These are phyloP conservation scores for Tulasnella sp. DNA, from an alignment of 768 basidiomycete species.

Conservation along the genomic window DNA sequence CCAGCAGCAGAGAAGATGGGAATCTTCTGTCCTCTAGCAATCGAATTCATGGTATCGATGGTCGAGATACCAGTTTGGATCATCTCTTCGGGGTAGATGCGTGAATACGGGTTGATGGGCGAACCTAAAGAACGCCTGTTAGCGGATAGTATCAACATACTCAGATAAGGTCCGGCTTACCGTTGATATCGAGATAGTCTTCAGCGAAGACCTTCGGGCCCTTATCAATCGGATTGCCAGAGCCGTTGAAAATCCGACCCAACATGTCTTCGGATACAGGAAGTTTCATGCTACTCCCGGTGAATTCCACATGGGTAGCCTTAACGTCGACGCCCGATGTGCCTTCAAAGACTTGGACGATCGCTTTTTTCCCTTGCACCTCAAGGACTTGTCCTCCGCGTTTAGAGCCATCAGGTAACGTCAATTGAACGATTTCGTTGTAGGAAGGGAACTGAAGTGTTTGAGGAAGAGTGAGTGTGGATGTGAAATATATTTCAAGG, in stretches of 20 bases:
- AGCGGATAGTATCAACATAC: background rate
- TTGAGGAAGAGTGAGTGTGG: slow-evolving; percentile 5
- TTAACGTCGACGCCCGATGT: slow-evolving; percentile 97
- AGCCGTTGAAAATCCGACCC: slow-evolving; percentile 98
- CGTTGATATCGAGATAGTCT: slow-evolving; percentile 98
- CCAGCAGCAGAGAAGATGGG: slow-evolving; percentile 99
- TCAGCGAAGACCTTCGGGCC: slow-evolving; percentile 99
- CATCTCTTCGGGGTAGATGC: slow-evolving; percentile 99
- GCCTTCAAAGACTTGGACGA: slow-evolving; percentile 98
- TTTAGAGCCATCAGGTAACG: slow-evolving; percentile 86
- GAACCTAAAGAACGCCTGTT: slow-evolving; percentile 47
- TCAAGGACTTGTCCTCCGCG: slow-evolving; percentile 97
- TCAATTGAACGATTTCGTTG: slow-evolving; percentile 95
- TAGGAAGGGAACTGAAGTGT: slow-evolving; percentile 76
- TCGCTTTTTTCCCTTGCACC: slow-evolving; percentile 96
- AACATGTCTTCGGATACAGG: slow-evolving; percentile 99
- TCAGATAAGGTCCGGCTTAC: slow-evolving; percentile 34
- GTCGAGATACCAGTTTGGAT: slow-evolving; percentile 99
- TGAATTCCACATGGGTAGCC: slow-evolving; percentile 94
- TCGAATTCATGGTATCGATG: slow-evolving; percentile 96
- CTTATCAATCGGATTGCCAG: slow-evolving; percentile 94
- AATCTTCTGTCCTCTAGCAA: slow-evolving; percentile 99
- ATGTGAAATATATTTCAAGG: background rate
- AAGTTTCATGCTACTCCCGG: slow-evolving; percentile 96
- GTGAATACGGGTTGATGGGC: slow-evolving; percentile 94